Evolutionary conservation across 2,329 filamentous ascomycete genomes (phyloP).

Genomic region (Neonectria sp.): DNA sequence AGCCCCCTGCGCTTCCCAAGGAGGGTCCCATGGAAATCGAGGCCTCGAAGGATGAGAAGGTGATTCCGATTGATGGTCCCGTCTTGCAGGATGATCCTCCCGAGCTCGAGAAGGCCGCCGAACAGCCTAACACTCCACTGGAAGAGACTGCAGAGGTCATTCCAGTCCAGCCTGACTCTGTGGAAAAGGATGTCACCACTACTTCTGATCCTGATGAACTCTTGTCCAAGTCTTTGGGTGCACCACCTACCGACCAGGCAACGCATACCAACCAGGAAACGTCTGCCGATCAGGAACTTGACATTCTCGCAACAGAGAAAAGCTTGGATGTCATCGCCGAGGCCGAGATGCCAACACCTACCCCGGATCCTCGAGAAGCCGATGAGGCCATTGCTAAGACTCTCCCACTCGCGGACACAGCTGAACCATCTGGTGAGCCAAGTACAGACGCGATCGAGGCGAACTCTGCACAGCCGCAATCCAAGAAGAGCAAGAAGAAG

Average conservation of each 20-base stretch:
- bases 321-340: conserved; percentile 6
- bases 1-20: background rate
- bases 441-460: conserved; percentile 12
- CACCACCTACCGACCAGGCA: background rate
- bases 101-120: background rate
- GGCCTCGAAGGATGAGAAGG: conserved; percentile 2
- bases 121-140: background rate
- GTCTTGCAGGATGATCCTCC: conserved; percentile 12
- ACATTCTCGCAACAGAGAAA: conserved; percentile 11
- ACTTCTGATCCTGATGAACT: conserved; percentile 13
- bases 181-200: conserved; percentile 8
- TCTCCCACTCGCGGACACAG: conserved; percentile 28
- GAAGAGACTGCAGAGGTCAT: conserved; percentile 11
- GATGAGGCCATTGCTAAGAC: conserved; percentile 5
- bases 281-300: conserved; percentile 6
- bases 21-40: conserved; percentile 12
- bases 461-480: conserved; percentile 24
- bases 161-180: conserved; percentile 6
- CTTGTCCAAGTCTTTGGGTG: conserved; percentile 7
- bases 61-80: conserved; percentile 6
- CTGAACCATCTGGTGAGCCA: conserved; percentile 20
- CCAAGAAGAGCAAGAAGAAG: conserved; percentile 45
- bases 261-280: background rate
- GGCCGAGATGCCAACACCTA: conserved; percentile 25
- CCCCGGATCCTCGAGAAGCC: background rate